These are phyloP conservation scores for Cinnamomum chago DNA, from an alignment of 164 flowering plant genomes.

Conservation along the genomic window DNA sequence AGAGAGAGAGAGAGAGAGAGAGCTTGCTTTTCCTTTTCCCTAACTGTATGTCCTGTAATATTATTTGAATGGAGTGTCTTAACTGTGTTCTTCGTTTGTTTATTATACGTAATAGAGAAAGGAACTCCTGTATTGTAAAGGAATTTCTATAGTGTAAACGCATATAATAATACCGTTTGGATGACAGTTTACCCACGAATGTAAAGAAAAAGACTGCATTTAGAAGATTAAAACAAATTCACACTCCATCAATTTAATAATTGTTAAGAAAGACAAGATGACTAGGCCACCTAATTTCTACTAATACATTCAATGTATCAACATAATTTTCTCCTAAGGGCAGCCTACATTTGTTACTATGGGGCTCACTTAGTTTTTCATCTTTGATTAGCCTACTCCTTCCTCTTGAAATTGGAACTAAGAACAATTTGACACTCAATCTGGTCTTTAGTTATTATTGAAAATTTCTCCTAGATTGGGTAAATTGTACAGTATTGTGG, in stretches of 20 bases:
- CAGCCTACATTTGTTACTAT: too few species aligned
- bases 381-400: too few species aligned
- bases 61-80: slow-evolving; percentile 4
- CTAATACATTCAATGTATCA: neutral
- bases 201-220: neutral
- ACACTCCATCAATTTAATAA: slow-evolving; percentile 4
- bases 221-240: slow-evolving; percentile 5
- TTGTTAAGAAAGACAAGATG: neutral
- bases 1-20: slow-evolving; percentile 14
- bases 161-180: slow-evolving; percentile 2
- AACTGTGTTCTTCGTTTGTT: neutral
- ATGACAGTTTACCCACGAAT: slow-evolving; percentile 11
- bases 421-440: too few species aligned
- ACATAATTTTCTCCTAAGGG: neutral
- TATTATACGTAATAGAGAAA: neutral
- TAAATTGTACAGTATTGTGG: too few species aligned
- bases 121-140: neutral
- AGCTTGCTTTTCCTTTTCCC: neutral
- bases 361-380: too few species aligned
- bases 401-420: too few species aligned
- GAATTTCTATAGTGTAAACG: neutral
- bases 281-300: slow-evolving; percentile 4
- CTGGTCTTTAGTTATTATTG: too few species aligned
- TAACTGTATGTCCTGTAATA: neutral
- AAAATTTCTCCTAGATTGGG: too few species aligned